Conservation (phyloP, 805 yeast species). For the Starmerella gropengiesseri region DNA sequence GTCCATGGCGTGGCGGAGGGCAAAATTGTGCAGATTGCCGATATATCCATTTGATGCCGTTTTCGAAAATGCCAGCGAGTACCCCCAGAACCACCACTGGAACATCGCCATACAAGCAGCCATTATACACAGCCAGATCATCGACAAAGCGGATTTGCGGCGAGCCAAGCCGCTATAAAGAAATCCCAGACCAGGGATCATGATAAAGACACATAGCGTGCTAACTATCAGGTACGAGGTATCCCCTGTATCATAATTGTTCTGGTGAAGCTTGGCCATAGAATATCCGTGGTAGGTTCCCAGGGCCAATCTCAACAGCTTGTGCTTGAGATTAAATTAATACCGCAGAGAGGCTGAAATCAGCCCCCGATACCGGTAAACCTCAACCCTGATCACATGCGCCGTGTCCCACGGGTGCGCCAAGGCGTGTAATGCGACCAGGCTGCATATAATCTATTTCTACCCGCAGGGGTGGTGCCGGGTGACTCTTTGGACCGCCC, state of each 20-base stretch:
- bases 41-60: slow-evolving; percentile 74
- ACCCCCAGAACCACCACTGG: slow-evolving; percentile 99
- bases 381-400: too few relatives aligned
- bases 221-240: slow-evolving; percentile 31
- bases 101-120: slow-evolving; percentile 62
- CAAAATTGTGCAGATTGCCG: slow-evolving; percentile 77
- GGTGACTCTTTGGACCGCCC: too few relatives aligned
- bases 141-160: slow-evolving; percentile 76
- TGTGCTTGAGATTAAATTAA: too few relatives aligned
- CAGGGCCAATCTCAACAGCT: too few relatives aligned
- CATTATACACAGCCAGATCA: slow-evolving; percentile 71
- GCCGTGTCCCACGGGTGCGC: too few relatives aligned
- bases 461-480: too few relatives aligned
- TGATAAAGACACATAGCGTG: slow-evolving; percentile 56
- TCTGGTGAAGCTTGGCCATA: slow-evolving; percentile 19
- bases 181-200: slow-evolving; percentile 93
- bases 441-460: too few relatives aligned
- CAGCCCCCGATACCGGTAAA: too few relatives aligned
- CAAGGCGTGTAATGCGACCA: too few relatives aligned
- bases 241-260: slow-evolving; percentile 33
- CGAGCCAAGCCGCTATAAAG: slow-evolving; percentile 85
- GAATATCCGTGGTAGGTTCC: too few relatives aligned
- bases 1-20: slow-evolving; percentile 60
- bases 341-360: too few relatives aligned
- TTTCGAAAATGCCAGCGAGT: slow-evolving; percentile 75